Conservation (phyloP, 164 flowering plant genomes). For the Malania oleifera region DNA sequence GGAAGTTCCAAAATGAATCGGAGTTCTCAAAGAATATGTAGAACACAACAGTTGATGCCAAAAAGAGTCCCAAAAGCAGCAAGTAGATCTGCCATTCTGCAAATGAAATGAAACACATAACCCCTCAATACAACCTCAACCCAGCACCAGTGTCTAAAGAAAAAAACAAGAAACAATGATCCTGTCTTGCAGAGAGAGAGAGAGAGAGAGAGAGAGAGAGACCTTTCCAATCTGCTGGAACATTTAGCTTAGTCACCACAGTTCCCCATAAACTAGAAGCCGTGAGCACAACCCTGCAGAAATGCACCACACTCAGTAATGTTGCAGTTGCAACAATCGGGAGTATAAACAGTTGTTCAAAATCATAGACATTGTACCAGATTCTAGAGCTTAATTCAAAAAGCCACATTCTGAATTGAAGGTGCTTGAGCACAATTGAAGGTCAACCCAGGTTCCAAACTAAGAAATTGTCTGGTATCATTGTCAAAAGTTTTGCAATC, state of each 20-base stretch:
- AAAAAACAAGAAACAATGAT: background rate
- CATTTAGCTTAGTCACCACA: constrained; percentile 65
- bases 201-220: constrained; percentile 17
- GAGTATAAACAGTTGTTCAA: too few relatives aligned
- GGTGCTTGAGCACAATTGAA: too few relatives aligned
- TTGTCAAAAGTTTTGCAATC: too few relatives aligned
- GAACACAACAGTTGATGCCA: constrained; percentile 67
- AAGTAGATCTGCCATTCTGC: constrained; percentile 94
- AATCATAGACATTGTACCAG: too few relatives aligned
- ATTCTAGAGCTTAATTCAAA: too few relatives aligned
- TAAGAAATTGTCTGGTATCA: too few relatives aligned
- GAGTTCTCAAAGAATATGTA: constrained; percentile 77
- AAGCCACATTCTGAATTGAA: too few relatives aligned
- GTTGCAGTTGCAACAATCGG: too few relatives aligned
- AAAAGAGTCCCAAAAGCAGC: constrained; percentile 67
- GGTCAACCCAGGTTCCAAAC: too few relatives aligned
- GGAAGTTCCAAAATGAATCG: constrained; percentile 90
- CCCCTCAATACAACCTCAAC: too few relatives aligned
- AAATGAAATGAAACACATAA: background rate
- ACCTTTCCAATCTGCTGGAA: constrained; percentile 98
- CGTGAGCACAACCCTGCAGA: constrained; percentile 69
- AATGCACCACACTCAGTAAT: background rate
- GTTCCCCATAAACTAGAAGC: constrained; percentile 82
- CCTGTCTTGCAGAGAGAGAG: background rate
- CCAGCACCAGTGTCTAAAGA: background rate